These are phyloP conservation scores for Pseudogymnoascus sp. DNA, from an alignment of 2,329 filamentous ascomycete species.

Conservation along the genomic window DNA sequence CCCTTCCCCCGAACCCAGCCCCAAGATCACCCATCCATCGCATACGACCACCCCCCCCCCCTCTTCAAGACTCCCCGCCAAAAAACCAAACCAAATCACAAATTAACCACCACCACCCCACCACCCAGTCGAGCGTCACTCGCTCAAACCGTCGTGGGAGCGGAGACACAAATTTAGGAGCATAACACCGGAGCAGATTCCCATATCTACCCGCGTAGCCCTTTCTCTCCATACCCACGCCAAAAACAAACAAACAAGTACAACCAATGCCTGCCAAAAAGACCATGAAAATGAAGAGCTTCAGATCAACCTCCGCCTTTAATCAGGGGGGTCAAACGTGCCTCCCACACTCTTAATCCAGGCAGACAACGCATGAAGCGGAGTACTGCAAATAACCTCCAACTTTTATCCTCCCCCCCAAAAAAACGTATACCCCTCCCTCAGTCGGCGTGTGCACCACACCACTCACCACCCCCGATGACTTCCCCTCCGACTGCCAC, in stretches of 20 bases:
- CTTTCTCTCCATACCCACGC: not conserved
- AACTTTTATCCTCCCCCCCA: not conserved
- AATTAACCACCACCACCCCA: not conserved
- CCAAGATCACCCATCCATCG: not conserved
- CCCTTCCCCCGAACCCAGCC: not conserved
- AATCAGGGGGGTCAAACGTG: too few relatives aligned
- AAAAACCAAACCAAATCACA: not conserved
- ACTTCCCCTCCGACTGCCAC: slow-evolving; percentile 24
- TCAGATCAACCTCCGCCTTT: not conserved
- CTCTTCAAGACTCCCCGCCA: not conserved
- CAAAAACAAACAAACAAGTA: not conserved
- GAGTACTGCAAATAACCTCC: not conserved
- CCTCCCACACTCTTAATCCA: not conserved
- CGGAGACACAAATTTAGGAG: not conserved
- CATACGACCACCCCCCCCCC: not conserved
- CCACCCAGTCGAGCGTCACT: not conserved
- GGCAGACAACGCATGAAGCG: not conserved
- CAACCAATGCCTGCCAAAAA: not conserved
- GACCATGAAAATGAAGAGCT: not conserved
- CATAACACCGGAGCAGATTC: not conserved
- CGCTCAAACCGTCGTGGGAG: not conserved
- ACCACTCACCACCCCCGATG: slow-evolving; percentile 21
- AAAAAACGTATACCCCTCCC: not conserved
- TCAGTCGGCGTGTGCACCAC: not conserved
- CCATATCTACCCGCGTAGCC: not conserved